Conservation (phyloP, 257 asterid species). For the Knoxia roxburghii region DNA sequence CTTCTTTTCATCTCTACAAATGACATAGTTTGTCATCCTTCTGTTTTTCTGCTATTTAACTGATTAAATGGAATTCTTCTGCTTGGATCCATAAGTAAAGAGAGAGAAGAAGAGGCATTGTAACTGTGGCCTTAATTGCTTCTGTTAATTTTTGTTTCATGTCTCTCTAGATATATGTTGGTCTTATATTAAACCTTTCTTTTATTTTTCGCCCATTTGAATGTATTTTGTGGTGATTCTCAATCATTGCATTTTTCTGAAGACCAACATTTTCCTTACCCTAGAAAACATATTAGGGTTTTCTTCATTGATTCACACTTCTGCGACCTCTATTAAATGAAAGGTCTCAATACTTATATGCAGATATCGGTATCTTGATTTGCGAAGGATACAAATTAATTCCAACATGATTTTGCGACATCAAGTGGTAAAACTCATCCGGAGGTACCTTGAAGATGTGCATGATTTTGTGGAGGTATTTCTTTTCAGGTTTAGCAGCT, state of each 20-base stretch:
- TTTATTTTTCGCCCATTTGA: neutral
- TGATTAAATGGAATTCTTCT: neutral
- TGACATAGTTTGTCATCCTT: neutral
- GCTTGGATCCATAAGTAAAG: neutral
- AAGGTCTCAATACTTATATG: conserved; percentile 12
- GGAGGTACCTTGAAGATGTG: conserved; percentile 82
- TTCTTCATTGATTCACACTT: neutral
- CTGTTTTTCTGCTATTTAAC: neutral
- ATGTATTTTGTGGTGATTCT: neutral
- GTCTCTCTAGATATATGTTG: neutral
- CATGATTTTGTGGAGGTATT: conserved; percentile 94
- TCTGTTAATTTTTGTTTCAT: neutral
- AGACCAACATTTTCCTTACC: neutral
- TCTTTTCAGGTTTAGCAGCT: conserved; percentile 12
- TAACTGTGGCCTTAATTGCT: neutral
- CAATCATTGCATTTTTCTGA: neutral
- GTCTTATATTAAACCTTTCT: neutral
- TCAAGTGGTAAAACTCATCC: conserved; percentile 79
- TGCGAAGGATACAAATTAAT: conserved; percentile 76
- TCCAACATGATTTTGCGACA: conserved; percentile 81
- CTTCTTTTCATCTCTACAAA: neutral
- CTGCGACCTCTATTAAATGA: conserved; percentile 13
- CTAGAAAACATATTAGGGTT: neutral
- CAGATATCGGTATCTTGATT: conserved; percentile 94
- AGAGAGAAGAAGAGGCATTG: neutral